These are phyloP conservation scores for Cardamine resedifolia DNA, from an alignment of 345 rosid species.

Conservation along the genomic window DNA sequence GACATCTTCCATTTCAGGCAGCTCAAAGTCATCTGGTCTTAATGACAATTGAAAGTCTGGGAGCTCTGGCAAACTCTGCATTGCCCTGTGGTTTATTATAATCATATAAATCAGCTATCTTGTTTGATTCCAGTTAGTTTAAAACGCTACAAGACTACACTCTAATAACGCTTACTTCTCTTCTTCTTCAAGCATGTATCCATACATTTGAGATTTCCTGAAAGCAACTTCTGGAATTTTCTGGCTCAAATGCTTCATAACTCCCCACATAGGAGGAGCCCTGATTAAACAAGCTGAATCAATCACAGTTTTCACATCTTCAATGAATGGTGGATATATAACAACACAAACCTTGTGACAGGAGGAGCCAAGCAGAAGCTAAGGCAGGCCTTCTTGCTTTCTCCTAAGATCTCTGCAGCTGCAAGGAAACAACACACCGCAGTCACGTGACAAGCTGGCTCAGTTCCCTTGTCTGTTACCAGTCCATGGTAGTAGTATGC, in stretches of 20 bases:
- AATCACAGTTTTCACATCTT: not conserved
- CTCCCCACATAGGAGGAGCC: slow-evolving; percentile 87
- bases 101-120: not conserved
- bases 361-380: slow-evolving; percentile 80
- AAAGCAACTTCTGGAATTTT: slow-evolving; percentile 91
- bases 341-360: slow-evolving; percentile 60
- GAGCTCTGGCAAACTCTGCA: slow-evolving; percentile 76
- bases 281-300: slow-evolving; percentile 31
- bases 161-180: slow-evolving; percentile 65
- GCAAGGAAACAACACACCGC: slow-evolving; percentile 90
- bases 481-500: slow-evolving; percentile 95
- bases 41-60: slow-evolving; percentile 87
- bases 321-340: not conserved
- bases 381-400: slow-evolving; percentile 87
- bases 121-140: not conserved
- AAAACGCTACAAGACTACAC: not conserved
- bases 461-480: slow-evolving; percentile 79
- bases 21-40: slow-evolving; percentile 66
- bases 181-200: slow-evolving; percentile 82
- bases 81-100: slow-evolving; percentile 51
- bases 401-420: slow-evolving; percentile 70
- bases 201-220: slow-evolving; percentile 78
- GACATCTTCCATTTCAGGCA: slow-evolving; percentile 62
- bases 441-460: slow-evolving; percentile 60
- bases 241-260: slow-evolving; percentile 75